phyloP scores from a whole-genome alignment of 495 filamentous ascomycete genomes.

The Stereocaulon alpinum region DNA sequence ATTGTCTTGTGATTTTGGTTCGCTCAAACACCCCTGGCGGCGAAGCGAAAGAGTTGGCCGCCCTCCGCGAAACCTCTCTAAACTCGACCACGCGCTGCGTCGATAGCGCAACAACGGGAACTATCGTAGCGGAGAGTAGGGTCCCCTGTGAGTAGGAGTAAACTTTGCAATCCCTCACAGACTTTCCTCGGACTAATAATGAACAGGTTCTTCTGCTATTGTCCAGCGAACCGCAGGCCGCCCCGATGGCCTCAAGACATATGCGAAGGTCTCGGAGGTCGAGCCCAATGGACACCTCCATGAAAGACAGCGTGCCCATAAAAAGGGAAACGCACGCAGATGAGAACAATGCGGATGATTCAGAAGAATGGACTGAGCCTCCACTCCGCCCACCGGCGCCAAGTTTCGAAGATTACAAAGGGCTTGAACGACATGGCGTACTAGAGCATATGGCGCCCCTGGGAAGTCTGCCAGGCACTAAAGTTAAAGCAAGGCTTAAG shows the following conservation, averaged over 20 bases:
- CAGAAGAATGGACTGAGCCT: constrained; percentile 62
- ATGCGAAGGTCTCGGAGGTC: constrained; percentile 35
- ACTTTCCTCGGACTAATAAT: constrained; percentile 9
- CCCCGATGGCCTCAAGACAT: constrained; percentile 33
- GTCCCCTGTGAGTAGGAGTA: constrained; percentile 3
- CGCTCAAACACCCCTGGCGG: constrained; percentile 3
- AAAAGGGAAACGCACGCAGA: constrained; percentile 22
- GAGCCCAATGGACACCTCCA: constrained; percentile 38
- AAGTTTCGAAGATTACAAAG: constrained; percentile 56
- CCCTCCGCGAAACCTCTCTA: constrained; percentile 4
- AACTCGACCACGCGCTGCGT: constrained; percentile 2
- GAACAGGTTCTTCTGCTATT: constrained; percentile 12
- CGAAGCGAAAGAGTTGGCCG: constrained; percentile 3
- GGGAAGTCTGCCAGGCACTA: constrained; percentile 48
- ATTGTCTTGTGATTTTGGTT: background rate
- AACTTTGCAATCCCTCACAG: background rate
- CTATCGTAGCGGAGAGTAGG: background rate
- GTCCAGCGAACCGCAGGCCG: constrained; percentile 30
- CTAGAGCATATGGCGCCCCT: constrained; percentile 61
- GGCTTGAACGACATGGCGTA: constrained; percentile 50
- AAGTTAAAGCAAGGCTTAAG: constrained; percentile 33
- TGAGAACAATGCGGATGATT: constrained; percentile 26
- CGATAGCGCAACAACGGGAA: background rate
- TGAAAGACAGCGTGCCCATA: constrained; percentile 28
- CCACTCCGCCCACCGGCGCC: constrained; percentile 50